phyloP scores from a whole-genome alignment of 768 basidiomycete genomes.

The Tylopilus balloui region DNA sequence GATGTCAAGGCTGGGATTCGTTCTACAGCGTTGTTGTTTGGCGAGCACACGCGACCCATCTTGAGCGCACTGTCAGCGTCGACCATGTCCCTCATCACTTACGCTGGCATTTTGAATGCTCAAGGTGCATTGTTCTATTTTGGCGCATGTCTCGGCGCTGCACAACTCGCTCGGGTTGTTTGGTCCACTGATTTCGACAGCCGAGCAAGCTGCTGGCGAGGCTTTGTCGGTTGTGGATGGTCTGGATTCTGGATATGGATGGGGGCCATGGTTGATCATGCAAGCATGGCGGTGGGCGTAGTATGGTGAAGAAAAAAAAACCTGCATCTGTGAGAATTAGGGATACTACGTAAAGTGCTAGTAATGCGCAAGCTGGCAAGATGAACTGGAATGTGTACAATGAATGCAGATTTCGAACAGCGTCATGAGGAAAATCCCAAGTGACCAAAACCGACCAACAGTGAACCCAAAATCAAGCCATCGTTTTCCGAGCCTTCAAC shows the following conservation, averaged over 20 bases:
- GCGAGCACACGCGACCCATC: constrained; percentile 67
- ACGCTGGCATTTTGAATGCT: constrained; percentile 75
- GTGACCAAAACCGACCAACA: not conserved
- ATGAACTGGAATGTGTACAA: not conserved
- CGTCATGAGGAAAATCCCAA: not conserved
- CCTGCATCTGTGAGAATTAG: not conserved
- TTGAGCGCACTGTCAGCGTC: constrained; percentile 69
- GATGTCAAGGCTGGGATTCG: constrained; percentile 85
- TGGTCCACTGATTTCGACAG: constrained; percentile 69
- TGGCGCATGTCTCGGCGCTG: constrained; percentile 65
- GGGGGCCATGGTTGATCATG: constrained; percentile 72
- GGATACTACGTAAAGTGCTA: not conserved
- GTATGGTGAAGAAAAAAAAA: constrained; percentile 4
- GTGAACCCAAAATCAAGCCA: constrained; percentile 5
- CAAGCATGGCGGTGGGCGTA: constrained; percentile 15
- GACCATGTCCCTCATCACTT: constrained; percentile 67
- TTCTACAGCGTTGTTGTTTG: constrained; percentile 92
- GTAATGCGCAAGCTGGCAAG: not conserved
- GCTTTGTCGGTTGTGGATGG: constrained; percentile 86
- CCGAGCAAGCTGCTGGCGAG: constrained; percentile 82
- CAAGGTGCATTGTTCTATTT: constrained; percentile 78
- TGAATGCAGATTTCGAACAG: not conserved
- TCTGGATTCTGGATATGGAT: constrained; percentile 85
- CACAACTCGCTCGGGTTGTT: constrained; percentile 76
- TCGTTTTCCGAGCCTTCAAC: constrained; percentile 47